A percentile compares a stretch with the other conserved stretches of the same genome.
These are phyloP conservation scores for Cunninghamia lanceolata DNA, from an alignment of 75 land plant genomes.

Conservation along the genomic window DNA sequence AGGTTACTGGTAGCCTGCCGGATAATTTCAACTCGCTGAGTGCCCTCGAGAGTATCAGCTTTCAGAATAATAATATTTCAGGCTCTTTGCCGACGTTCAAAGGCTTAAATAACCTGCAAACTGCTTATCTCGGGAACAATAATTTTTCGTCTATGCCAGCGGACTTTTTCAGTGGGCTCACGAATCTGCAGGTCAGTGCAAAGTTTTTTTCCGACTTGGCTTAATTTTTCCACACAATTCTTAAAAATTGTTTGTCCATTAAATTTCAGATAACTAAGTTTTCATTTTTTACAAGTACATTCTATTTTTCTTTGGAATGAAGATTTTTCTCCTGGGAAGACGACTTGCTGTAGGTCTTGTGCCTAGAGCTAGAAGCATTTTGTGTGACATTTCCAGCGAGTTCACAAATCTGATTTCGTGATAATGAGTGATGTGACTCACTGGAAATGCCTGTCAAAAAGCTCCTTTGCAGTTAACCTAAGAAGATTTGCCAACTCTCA, in stretches of 20 bases:
- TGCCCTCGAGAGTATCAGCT: constrained; percentile 35
- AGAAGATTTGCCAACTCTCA: not conserved
- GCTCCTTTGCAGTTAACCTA: not conserved
- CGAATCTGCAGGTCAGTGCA: constrained; percentile 28
- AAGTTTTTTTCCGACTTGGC: not conserved
- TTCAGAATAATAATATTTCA: constrained; percentile 47
- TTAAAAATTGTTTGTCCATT: not conserved
- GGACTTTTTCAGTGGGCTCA: constrained; percentile 60
- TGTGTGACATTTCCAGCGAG: too few relatives aligned
- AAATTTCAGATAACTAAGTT: not conserved
- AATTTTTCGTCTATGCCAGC: constrained; percentile 44
- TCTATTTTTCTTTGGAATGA: too few relatives aligned
- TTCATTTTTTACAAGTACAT: too few relatives aligned
- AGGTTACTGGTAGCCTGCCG: constrained; percentile 51
- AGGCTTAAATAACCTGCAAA: constrained; percentile 38
- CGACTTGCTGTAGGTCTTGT: too few relatives aligned
- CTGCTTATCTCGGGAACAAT: constrained; percentile 41
- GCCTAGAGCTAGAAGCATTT: too few relatives aligned
- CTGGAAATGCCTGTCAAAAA: not conserved
- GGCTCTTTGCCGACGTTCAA: constrained; percentile 64
- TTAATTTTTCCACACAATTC: too few relatives aligned
- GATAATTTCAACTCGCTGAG: constrained; percentile 40
- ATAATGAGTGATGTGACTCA: not conserved
- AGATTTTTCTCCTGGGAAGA: too few relatives aligned
- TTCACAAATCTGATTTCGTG: too few relatives aligned